A percentile compares a stretch with the other conserved stretches of the same genome.
These are phyloP conservation scores for Sclerotinia sclerotiorum DNA, from an alignment of 2,329 filamentous ascomycete genomes.

Conservation along the genomic window DNA sequence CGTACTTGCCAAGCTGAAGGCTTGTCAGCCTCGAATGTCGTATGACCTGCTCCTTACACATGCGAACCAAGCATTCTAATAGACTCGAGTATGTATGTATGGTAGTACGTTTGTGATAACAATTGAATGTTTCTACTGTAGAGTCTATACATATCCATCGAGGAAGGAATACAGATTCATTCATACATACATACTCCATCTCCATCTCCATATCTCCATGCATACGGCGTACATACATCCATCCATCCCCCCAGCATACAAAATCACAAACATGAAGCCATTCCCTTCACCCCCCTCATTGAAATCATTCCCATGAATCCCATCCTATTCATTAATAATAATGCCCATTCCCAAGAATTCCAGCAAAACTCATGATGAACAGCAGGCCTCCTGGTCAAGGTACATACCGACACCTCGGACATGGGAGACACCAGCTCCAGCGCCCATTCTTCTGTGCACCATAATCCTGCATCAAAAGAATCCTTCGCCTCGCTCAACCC, in stretches of 20 bases:
- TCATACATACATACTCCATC: neutral
- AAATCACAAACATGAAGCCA: neutral
- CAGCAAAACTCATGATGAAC: neutral
- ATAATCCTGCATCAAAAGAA: conserved; percentile 1
- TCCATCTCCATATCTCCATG: neutral
- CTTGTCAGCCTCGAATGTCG: conserved; percentile 20
- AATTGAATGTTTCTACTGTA: neutral
- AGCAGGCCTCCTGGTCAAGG: conserved; percentile 21
- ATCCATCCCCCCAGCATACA: neutral
- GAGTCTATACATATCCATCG: neutral
- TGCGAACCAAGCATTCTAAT: neutral
- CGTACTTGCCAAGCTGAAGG: conserved; percentile 1
- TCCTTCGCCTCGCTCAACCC: neutral
- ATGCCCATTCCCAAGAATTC: neutral
- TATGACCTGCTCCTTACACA: conserved; percentile 13
- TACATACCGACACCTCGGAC: conserved; percentile 27
- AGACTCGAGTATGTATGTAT: no score
- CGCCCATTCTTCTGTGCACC: neutral
- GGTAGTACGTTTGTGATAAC: neutral
- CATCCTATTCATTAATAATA: neutral
- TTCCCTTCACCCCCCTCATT: neutral
- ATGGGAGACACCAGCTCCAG: conserved; percentile 23
- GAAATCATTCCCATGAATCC: no score
- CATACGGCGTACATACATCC: neutral
- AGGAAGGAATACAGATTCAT: neutral